Evolutionary conservation across 495 filamentous ascomycete genomes (phyloP).

Genomic region (Copromyces sp.): DNA sequence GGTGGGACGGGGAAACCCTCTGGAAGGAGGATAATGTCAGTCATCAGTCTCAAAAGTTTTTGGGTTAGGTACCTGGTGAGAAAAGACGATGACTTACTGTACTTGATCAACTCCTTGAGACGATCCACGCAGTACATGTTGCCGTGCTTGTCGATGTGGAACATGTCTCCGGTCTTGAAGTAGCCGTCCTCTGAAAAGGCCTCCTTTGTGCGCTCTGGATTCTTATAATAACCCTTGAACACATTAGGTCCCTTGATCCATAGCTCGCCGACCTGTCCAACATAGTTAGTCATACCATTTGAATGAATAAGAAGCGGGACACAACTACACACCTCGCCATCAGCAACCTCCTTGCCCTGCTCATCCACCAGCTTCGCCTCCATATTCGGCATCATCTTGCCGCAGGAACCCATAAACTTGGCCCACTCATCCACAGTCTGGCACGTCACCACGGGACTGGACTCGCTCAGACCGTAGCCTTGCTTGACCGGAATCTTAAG

Average conservation of each 20-base stretch:
- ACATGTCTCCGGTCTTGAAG: slow-evolving; percentile 77
- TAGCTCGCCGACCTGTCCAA: slow-evolving; percentile 51
- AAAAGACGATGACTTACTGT: slow-evolving; percentile 32
- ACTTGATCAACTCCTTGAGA: slow-evolving; percentile 89
- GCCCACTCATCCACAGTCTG: slow-evolving; percentile 73
- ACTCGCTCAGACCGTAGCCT: slow-evolving; percentile 48
- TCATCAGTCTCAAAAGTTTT: background rate
- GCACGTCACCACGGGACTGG: slow-evolving; percentile 40
- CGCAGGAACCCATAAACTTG: slow-evolving; percentile 67
- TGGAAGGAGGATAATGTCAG: slow-evolving; percentile 4
- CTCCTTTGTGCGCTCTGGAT: slow-evolving; percentile 49
- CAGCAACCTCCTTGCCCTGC: slow-evolving; percentile 47
- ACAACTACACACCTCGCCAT: slow-evolving; percentile 27
- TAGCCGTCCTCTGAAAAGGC: slow-evolving; percentile 64
- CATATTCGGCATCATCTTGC: slow-evolving; percentile 70
- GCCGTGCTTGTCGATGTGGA: slow-evolving; percentile 45
- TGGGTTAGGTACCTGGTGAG: background rate
- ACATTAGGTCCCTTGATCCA: slow-evolving; percentile 71
- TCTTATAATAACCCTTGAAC: slow-evolving; percentile 70
- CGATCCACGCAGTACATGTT: slow-evolving; percentile 61
- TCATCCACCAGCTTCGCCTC: slow-evolving; percentile 69
- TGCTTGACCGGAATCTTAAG: slow-evolving; percentile 62
- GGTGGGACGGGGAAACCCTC: slow-evolving; percentile 82
- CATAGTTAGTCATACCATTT: background rate
- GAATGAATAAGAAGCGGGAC: background rate